A percentile compares a stretch with the other conserved stretches of the same genome.
phyloP scores from a whole-genome alignment of 2,329 filamentous ascomycete genomes.

The Fonsecaea multimorphosa region DNA sequence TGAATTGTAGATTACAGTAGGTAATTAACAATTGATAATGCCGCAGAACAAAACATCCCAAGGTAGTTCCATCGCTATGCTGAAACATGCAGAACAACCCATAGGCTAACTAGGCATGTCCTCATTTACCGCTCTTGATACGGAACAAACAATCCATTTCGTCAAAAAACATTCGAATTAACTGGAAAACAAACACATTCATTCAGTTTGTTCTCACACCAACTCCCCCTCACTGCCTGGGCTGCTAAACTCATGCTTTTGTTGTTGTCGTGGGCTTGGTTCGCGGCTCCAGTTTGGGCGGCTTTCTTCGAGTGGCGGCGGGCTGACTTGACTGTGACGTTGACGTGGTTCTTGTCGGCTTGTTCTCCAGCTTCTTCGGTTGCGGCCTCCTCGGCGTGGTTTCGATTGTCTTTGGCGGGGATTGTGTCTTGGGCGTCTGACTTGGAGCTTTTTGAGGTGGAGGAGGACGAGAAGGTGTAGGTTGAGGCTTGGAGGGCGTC shows the following conservation, averaged over 20 bases:
- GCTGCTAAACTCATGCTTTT: slow-evolving; percentile 9
- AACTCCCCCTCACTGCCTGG: background rate
- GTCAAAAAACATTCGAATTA: too few species aligned
- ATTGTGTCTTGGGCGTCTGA: background rate
- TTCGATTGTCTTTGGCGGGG: slow-evolving; percentile 7
- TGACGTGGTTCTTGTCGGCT: slow-evolving; percentile 8
- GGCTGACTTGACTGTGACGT: slow-evolving; percentile 8
- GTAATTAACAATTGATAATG: too few species aligned
- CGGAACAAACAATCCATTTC: too few species aligned
- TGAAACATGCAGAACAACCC: too few species aligned
- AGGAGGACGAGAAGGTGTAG: too few species aligned
- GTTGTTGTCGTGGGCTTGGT: slow-evolving; percentile 12
- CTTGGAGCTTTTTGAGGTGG: background rate
- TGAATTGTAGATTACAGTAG: too few species aligned
- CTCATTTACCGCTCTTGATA: too few species aligned
- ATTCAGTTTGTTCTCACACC: too few species aligned
- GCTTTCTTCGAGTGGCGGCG: slow-evolving; percentile 12
- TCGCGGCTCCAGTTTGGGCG: slow-evolving; percentile 22
- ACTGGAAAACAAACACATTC: too few species aligned
- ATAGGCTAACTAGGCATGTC: too few species aligned
- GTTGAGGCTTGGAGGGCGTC: slow-evolving; percentile 12
- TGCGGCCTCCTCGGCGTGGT: slow-evolving; percentile 3
- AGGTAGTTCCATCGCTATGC: too few species aligned
- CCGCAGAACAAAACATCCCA: too few species aligned
- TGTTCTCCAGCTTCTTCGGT: slow-evolving; percentile 20